Conservation (phyloP, 805 yeast genomes). For the Yarrowia sp. region DNA sequence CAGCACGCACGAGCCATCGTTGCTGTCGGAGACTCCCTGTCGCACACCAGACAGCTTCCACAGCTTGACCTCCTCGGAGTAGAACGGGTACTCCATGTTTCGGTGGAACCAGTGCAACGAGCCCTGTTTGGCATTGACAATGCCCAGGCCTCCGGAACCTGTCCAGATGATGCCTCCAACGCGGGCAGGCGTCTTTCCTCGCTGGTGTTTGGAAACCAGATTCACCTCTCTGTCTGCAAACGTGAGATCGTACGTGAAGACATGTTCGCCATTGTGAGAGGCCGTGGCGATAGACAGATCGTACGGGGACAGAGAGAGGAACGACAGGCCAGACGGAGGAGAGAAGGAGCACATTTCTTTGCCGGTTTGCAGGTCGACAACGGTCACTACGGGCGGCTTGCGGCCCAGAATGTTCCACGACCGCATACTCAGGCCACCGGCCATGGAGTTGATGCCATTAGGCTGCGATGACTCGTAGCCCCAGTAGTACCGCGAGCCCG, state of each 20-base stretch:
- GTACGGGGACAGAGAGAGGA: slow-evolving; percentile 56
- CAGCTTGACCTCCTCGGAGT: slow-evolving; percentile 27
- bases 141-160: slow-evolving; percentile 46
- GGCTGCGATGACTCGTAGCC: slow-evolving; percentile 1
- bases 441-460: slow-evolving; percentile 44
- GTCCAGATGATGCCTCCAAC: slow-evolving; percentile 55
- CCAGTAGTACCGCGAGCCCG: slow-evolving; percentile 35
- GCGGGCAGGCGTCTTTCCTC: slow-evolving; percentile 62
- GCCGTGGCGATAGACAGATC: slow-evolving; percentile 56
- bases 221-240: slow-evolving; percentile 49
- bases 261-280: slow-evolving; percentile 56
- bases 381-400: slow-evolving; percentile 4
- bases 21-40: slow-evolving; percentile 14
- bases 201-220: slow-evolving; percentile 53
- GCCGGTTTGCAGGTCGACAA: background rate
- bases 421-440: slow-evolving; percentile 40
- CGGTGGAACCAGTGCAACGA: slow-evolving; percentile 59
- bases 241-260: slow-evolving; percentile 62
- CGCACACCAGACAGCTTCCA: slow-evolving; percentile 34
- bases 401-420: slow-evolving; percentile 16
- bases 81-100: slow-evolving; percentile 28
- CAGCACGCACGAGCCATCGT: background rate
- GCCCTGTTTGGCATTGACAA: slow-evolving; percentile 54
- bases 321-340: slow-evolving; percentile 2
- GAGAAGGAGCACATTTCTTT: background rate